Evolutionary conservation across 352 stramenopile species (phyloP), one percentile per base, ranked within the genome.

Genomic region (Globisporangium nodosum): DNA sequence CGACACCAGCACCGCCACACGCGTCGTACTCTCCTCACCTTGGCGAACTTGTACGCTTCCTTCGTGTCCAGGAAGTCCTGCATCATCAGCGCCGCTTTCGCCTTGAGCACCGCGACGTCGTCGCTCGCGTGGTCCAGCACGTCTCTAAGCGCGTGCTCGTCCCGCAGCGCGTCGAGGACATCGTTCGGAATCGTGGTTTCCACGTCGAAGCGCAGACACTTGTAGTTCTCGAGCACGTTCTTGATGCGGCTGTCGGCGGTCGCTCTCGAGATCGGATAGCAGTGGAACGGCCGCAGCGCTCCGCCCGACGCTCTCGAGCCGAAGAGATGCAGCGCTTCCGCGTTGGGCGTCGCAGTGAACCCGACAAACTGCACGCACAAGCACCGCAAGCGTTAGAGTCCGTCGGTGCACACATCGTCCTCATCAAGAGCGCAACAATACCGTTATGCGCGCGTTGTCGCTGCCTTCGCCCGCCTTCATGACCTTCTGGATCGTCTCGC

Each of bases 311-410:
- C 52, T 48, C 27, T 31, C 20, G 71, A 71, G 5, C 85, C 82
- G 63, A 94, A 94, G n/a, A 94, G 63, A 42, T 82, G 59, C 4
- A 94, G 65, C 15, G 85, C 78, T 43, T 87, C 71, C 0, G 51
- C 24, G 51, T 88, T 92, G 35, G 85, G 85, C 2, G 85, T 94
- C 24, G 85, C 82, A 2, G 85, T 91, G 57, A 94, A 89, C 3
- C 85, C 85, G 33, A 94, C 71, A 54, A 92, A 94, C 85, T 93
- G 55, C 9, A 43, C 9, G n/a, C 54, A 5, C 15, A 37, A 30
- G 37, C 12, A 48, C 18, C 31, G n/a, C 18, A n/a, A n/a, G 16
- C 30, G 30, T 21, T 24, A 56, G 54, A 20, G 47, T 52, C 16
- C 55, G 42, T 2, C 24, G 24, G 24, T 27, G 24, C 24, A 27